A percentile compares a stretch with the other conserved stretches of the same genome.
These are phyloP conservation scores for Emericellopsis atlantica DNA, from an alignment of 2,329 filamentous ascomycete genomes.

Conservation along the genomic window DNA sequence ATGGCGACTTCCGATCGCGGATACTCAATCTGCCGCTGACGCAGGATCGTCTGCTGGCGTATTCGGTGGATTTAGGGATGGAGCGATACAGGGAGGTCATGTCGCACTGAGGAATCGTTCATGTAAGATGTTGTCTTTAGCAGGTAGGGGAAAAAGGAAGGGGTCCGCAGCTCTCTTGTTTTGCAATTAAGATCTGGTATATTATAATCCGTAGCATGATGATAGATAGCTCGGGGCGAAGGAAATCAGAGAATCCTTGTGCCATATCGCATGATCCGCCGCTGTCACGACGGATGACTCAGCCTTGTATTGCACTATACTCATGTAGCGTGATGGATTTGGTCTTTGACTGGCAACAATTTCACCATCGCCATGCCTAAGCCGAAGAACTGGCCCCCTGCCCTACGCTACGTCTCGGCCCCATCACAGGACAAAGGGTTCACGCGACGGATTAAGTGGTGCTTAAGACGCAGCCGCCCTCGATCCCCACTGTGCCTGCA, in stretches of 20 bases:
- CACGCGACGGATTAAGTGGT: conserved; percentile 24
- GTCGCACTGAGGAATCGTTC: conserved; percentile 22
- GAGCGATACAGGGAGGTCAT: conserved; percentile 56
- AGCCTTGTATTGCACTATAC: no score
- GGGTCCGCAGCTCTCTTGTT: background rate
- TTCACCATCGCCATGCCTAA: conserved; percentile 13
- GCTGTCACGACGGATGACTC: background rate
- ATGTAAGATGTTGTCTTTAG: background rate
- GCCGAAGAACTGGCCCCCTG: conserved; percentile 46
- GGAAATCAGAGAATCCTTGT: background rate
- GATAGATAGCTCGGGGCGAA: background rate
- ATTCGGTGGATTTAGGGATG: conserved; percentile 57
- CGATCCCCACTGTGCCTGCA: conserved; percentile 10
- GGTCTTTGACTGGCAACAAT: background rate
- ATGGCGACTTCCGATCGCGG: conserved; percentile 20
- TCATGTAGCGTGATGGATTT: no score
- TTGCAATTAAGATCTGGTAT: background rate
- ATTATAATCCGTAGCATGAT: background rate
- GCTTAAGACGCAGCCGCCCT: conserved; percentile 19
- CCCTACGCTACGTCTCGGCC: conserved; percentile 36
- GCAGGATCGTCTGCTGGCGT: conserved; percentile 57
- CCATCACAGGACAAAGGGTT: conserved; percentile 35
- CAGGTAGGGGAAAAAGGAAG: background rate
- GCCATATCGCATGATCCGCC: background rate
- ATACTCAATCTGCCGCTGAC: conserved; percentile 54